Base-by-base conservation (phyloP, 768 basidiomycete species). In the Epithele typhae region DNA sequence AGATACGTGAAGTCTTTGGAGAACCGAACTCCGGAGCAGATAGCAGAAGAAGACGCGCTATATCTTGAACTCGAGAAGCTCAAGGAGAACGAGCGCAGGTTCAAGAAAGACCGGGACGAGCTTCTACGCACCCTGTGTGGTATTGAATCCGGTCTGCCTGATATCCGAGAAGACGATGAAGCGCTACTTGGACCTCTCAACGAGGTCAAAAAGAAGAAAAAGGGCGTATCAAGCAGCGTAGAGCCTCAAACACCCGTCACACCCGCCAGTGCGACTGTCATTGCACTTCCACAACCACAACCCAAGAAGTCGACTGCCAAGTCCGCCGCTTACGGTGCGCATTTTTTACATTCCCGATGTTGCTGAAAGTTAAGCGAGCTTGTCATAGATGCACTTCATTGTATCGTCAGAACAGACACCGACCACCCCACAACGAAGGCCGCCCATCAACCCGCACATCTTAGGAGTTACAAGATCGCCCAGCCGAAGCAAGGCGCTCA, bases 1-100 rank as follows among this genome's bases (percentile, higher is more conserved):
- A 81, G 82, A 47, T 96, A 98, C 59, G 75, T 98, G 12, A 68
- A 75, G 8, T 87, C 83, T 50, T 79, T 98, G n/a, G 90, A 93
- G 67, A 81, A 77, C 46, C 83, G 95, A n/a, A 87, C 92, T 0
- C 76, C 83, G 4, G 82, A 87, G 40, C 91, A 97, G 67, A 84
- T 95, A 36, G 86, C 84, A 15, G 94, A 99, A 63, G 96, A 98
- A 72, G 94, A 97, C 58, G 87, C 91, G 7, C 73, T 99, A 3
- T 97, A 89, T 66, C 70, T 97, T 52, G 92, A 97, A 64, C 77
- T 95, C 40, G 93, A 94, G 60, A 82, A 91, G n/a, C 75, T 99
- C 40, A 94, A 97, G 62, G 95, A 97, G 67, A 90, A 77, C 49
- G 93, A 96, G 62, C 77, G 86, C 25, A 77, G 76, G 43, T 97